Conservation (phyloP, 1,139 yeast genomes). For the Candida labiduridarum region DNA sequence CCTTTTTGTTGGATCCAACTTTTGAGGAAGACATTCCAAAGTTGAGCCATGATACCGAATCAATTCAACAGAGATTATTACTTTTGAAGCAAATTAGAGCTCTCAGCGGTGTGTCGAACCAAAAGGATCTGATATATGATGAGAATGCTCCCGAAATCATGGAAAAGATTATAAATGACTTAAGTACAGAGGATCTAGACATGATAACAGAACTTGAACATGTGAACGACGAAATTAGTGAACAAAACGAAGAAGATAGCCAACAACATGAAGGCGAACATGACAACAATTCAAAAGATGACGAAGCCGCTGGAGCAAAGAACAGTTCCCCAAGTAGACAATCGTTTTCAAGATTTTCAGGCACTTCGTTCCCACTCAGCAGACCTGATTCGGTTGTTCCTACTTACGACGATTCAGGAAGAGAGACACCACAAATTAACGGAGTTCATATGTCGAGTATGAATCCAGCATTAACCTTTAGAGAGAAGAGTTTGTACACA, state of each 20-base stretch:
- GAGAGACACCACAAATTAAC: constrained; percentile 46
- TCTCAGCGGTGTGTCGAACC: constrained; percentile 21
- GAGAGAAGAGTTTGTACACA: constrained; percentile 62
- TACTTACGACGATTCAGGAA: constrained; percentile 28
- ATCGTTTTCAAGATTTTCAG: neutral
- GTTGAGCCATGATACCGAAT: constrained; percentile 34
- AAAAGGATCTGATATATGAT: constrained; percentile 26
- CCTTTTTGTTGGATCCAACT: constrained; percentile 74
- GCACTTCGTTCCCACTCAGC: constrained; percentile 2
- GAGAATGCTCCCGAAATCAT: constrained; percentile 42
- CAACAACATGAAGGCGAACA: constrained; percentile 23
- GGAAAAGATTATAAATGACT: constrained; percentile 42
- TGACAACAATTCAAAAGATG: constrained; percentile 29
- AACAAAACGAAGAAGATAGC: constrained; percentile 1
- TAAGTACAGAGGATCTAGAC: constrained; percentile 26
- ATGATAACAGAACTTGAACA: constrained; percentile 22
- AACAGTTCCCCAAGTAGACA: neutral
- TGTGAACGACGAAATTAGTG: constrained; percentile 11
- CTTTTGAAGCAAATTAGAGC: constrained; percentile 38
- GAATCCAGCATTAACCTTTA: constrained; percentile 54
- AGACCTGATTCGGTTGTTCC: constrained; percentile 20
- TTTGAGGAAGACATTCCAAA: constrained; percentile 50
- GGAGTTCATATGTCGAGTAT: constrained; percentile 47
- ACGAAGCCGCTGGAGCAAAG: constrained; percentile 12
- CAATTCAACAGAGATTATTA: constrained; percentile 37